Base-by-base conservation (phyloP, 179 eudicot genomes). In the Silene noctiflora region DNA sequence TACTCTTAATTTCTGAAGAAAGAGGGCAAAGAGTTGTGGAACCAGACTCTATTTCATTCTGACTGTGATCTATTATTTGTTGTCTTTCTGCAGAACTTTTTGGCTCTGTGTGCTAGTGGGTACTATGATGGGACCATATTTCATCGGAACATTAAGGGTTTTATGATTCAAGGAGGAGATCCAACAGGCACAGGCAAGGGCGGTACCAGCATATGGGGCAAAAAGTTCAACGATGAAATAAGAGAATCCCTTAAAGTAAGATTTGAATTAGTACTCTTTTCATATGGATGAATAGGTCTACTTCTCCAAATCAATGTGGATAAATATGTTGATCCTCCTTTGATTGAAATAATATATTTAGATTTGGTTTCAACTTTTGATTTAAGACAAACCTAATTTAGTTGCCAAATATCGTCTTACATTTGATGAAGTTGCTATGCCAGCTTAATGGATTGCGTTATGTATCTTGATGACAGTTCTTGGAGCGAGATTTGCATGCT, bases 101-200 rank as follows among this genome's bases (percentile, higher is more conserved):
- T 95, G 86, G 99, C 99, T 61, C 84, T 93, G n/a, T 93, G 97
- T 85, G 97, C 97, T 12, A 95, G 92, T 74, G 97, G 95, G 53
- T 92, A 89, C 78, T 95, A 95, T 76, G 99, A 95, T 64, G 95
- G 97, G 48, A 95, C 98, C 75, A 89, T 89, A 83, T 95, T 95
- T 73, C 99, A 95, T 77, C 91, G 97, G 64, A 95, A 95, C 78
- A 95, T 95, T 44, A 95, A 95, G 83, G 99, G 99, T 63, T 95
- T 95, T 78, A 93, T 95, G 99, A 93, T 95, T 84, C 99, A 95
- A 88, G 99, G 97, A 68, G 99, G 99, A 75, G 99, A 95, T 77
- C 99, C 97, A 7, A 95, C 93, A 0, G 96, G 94, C 44, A 93
- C 93, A 17, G 97, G 99, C 76, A 95, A 93, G 90, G 99, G 99